Base-by-base conservation (phyloP, 108 stramenopile species). In the Cylindrotheca closterium region DNA sequence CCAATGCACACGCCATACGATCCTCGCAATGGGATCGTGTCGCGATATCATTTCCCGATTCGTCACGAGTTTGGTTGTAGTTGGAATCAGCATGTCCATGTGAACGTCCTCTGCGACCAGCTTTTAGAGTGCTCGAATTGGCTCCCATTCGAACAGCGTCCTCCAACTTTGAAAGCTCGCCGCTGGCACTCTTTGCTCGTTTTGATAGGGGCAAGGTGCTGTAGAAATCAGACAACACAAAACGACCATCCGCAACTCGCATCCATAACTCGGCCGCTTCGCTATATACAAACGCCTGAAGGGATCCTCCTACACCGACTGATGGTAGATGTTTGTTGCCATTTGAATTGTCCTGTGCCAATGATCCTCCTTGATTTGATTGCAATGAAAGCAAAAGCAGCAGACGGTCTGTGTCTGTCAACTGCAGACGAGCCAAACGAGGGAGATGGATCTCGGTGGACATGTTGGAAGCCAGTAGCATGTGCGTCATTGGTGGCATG, bases 11-110 rank as follows among this genome's bases (percentile, higher is more conserved):
- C 0, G 92, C 87, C 78, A 94, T 77, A 37, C 92, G 84, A 67
- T 94, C 89, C 72, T 94, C 92, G 57, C 92, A 94, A 60, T 94
- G 92, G 4, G 89, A 74, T 59, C 86, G 70, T 18, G 89, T 86
- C 4, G 79, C 70, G 15, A 81, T 70, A 33, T 74, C 67, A 51
- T 55, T 78, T 32, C 30, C 45, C 1, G 30, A 30, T 42, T 42
- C 37, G 26, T 57, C 54, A 4, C 57, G 60, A 23, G 8, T 42
- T 12, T 33, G 42, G 22, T 56, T 51, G 53, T 67, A 67, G 46
- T 37, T 47, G 3, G 10, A n/a, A 56, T 66, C 55, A 1, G 72
- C 72, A 21, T 65, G 51, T 33, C 51, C 47, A 58, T 58, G 48
- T n/a, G 50, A 25, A 21, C 67, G 70, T 15, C 59, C 54, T 56